These are phyloP conservation scores for Fusarium nisikadoi DNA, from an alignment of 2,329 filamentous ascomycete species.

Conservation along the genomic window DNA sequence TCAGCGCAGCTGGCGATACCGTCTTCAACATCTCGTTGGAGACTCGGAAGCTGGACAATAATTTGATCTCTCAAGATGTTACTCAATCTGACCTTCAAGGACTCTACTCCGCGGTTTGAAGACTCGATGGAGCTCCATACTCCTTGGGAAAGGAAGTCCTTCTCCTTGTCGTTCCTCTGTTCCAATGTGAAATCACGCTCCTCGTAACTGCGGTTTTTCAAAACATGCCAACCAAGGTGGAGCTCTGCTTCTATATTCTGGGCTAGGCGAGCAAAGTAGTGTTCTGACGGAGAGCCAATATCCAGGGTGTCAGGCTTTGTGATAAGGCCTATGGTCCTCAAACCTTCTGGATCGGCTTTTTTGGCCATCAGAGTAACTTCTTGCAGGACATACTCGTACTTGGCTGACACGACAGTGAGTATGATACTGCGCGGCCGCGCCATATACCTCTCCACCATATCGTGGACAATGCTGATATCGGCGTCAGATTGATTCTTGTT, in stretches of 20 bases:
- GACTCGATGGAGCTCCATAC: constrained; percentile 52
- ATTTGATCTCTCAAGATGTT: constrained; percentile 61
- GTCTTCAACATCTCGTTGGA: constrained; percentile 34
- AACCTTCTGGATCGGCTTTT: constrained; percentile 40
- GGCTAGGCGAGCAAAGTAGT: constrained; percentile 58
- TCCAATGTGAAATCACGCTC: constrained; percentile 42
- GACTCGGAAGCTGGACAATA: constrained; percentile 55
- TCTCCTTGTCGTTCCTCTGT: constrained; percentile 54
- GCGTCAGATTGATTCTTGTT: constrained; percentile 57
- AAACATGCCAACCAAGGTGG: constrained; percentile 63
- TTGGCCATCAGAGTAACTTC: constrained; percentile 61
- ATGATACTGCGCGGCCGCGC: constrained; percentile 66
- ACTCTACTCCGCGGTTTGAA: constrained; percentile 57
- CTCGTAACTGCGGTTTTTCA: constrained; percentile 47
- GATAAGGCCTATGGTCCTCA: constrained; percentile 65
- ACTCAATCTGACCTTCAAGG: constrained; percentile 61
- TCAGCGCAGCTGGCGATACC: constrained; percentile 55
- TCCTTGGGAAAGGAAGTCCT: constrained; percentile 55
- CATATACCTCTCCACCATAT: constrained; percentile 68
- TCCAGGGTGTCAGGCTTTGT: constrained; percentile 63
- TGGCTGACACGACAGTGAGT: constrained; percentile 67
- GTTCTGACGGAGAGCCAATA: constrained; percentile 46
- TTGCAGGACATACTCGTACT: constrained; percentile 69
- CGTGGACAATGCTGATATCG: constrained; percentile 57
- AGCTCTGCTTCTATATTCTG: constrained; percentile 59